phyloP scores from a whole-genome alignment of 305 asterid species.

The Rubia balearica region DNA sequence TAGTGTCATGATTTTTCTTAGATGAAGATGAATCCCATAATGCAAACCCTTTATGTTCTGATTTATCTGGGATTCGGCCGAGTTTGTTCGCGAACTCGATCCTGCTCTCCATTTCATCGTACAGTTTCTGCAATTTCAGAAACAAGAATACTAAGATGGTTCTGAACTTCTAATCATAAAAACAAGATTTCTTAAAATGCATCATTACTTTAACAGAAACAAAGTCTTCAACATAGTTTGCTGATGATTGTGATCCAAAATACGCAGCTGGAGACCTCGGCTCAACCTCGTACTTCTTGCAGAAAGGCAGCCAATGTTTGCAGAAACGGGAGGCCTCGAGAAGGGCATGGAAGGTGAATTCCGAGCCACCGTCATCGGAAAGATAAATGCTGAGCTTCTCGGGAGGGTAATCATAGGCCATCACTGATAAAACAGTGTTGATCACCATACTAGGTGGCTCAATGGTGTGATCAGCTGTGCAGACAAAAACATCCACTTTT shows the following conservation, averaged over 20 bases:
- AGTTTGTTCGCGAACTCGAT: background rate
- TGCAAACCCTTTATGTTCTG: slow-evolving; percentile 15
- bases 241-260: slow-evolving; percentile 27
- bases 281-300: slow-evolving; percentile 45
- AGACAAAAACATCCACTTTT: slow-evolving; percentile 58
- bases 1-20: slow-evolving; percentile 11
- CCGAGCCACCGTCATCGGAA: slow-evolving; percentile 73
- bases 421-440: slow-evolving; percentile 65
- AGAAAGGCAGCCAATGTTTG: slow-evolving; percentile 65
- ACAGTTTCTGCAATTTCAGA: background rate
- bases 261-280: slow-evolving; percentile 35
- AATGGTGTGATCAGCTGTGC: slow-evolving; percentile 67
- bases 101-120: slow-evolving; percentile 12
- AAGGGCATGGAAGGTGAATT: slow-evolving; percentile 57
- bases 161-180: too few species aligned
- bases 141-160: background rate
- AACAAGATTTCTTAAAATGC: background rate
- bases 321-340: slow-evolving; percentile 59
- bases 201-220: slow-evolving; percentile 49
- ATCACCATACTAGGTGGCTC: slow-evolving; percentile 80
- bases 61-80: slow-evolving; percentile 7
- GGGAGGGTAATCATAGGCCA: slow-evolving; percentile 75
- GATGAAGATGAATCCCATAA: slow-evolving; percentile 12
- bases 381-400: slow-evolving; percentile 65
- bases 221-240: slow-evolving; percentile 30